phyloP scores from a whole-genome alignment of 352 stramenopile genomes.

The Pythium myriotylum region DNA sequence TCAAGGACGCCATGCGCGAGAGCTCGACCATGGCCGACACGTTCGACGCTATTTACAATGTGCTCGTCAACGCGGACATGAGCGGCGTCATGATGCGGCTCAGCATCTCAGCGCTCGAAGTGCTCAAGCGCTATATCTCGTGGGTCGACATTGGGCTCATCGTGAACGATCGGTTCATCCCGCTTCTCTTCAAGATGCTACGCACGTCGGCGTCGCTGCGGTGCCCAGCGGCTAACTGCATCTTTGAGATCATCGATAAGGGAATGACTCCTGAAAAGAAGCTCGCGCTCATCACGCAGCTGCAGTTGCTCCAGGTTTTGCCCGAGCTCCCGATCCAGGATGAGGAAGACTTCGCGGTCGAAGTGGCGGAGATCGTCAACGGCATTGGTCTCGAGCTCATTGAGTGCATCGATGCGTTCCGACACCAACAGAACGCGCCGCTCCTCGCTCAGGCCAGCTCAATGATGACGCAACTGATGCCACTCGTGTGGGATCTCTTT shows the following conservation, averaged over 20 bases:
- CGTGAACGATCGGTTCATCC: conserved; percentile 83
- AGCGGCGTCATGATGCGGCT: conserved; percentile 71
- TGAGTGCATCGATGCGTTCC: conserved; percentile 80
- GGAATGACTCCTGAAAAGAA: conserved; percentile 87
- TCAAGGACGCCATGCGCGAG: conserved; percentile 89
- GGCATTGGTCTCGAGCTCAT: conserved; percentile 78
- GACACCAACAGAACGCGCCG: conserved; percentile 47
- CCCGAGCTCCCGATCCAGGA: conserved; percentile 62
- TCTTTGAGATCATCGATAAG: conserved; percentile 89
- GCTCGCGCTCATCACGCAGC: conserved; percentile 68
- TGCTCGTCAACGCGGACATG: conserved; percentile 73
- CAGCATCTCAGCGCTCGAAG: conserved; percentile 71
- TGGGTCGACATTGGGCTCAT: conserved; percentile 87
- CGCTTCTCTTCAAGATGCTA: conserved; percentile 75
- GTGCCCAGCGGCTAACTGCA: conserved; percentile 74
- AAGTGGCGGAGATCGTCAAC: conserved; percentile 85
- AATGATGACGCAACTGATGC: conserved; percentile 75
- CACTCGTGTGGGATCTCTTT: conserved; percentile 82
- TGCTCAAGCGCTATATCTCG: conserved; percentile 83
- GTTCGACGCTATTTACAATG: conserved; percentile 84
- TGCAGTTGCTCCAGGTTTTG: conserved; percentile 70
- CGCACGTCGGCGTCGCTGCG: conserved; percentile 55
- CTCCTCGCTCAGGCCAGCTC: conserved; percentile 54
- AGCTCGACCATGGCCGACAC: conserved; percentile 72
- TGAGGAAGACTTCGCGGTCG: conserved; percentile 82